Evolutionary conservation across 345 rosid genomes (phyloP), one percentile per base, ranked within the genome.

Genomic region (Populus deltoides): DNA sequence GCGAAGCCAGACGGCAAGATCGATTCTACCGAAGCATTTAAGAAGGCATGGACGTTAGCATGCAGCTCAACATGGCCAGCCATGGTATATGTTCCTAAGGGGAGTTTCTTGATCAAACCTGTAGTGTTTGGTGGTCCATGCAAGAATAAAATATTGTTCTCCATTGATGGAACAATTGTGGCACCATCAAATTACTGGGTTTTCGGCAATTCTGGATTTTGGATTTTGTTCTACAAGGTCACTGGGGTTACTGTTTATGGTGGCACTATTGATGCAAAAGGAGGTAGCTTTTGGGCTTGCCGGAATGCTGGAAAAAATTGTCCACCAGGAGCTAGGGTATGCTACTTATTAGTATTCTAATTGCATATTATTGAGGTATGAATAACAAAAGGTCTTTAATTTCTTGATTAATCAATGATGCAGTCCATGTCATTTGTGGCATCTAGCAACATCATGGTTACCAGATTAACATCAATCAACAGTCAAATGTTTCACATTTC

Each of bases 1-100:
- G 97, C 92, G 9, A 88, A 88, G 82, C 78, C 88, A 1, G 88
- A 90, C n/a, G 92, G 89, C 25, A 68, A 73, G 53, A 80, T 88
- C 6, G 92, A 89, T 61, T 85, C 90, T 0, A 89, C 91, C 1
- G 43, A 25, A 47, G 80, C 92, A 5, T 89, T 92, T 72, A 84
- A 80, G 9, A 79, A 62, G 53, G 88, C 89, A 2, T 92, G 94
- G 97, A 61, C 78, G 20, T 71, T 77, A 0, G 94, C 92, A 0
- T 90, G 97, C 57, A 75, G 79, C 17, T 86, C 92, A 27, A 77
- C 66, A 27, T n/a, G 27, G 24, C 70, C 84, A 1, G 83, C 87
- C 1, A 85, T 85, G 0, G 55, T 92, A 5, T 80, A 85, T 59
- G 83, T 90, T 1, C 94, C 97, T 0, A 79, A 22, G 39, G 94